Percentiles rank a stretch among this genome's conserved stretches.
These are phyloP conservation scores for Citrus unshiu DNA, from an alignment of 345 rosid genomes.

Conservation along the genomic window DNA sequence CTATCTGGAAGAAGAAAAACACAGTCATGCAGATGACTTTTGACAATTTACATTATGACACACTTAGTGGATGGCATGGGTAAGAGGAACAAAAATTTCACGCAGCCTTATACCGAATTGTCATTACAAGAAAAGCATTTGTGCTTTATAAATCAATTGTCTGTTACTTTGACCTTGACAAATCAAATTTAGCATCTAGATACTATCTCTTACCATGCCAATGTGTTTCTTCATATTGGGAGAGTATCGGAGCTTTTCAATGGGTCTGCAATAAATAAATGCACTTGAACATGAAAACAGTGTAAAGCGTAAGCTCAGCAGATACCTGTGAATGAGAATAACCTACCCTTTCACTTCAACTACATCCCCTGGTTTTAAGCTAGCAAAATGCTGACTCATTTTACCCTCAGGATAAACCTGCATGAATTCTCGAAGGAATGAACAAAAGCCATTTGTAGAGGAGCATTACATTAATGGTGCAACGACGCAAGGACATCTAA, in stretches of 20 bases:
- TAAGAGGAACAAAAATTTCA: not conserved
- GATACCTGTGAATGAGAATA: not conserved
- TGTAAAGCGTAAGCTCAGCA: not conserved
- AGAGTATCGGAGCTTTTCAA: slow-evolving; percentile 81
- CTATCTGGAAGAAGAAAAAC: slow-evolving; percentile 46
- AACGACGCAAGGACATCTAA: slow-evolving; percentile 7
- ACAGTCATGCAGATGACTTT: not conserved
- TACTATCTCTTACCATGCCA: slow-evolving; percentile 75
- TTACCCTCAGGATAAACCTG: slow-evolving; percentile 96
- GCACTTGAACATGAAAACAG: slow-evolving; percentile 1
- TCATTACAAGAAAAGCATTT: not conserved
- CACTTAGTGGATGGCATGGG: not conserved
- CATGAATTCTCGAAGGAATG: slow-evolving; percentile 12
- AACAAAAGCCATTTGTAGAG: not conserved
- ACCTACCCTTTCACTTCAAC: slow-evolving; percentile 90
- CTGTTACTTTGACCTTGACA: not conserved
- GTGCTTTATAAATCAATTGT: not conserved
- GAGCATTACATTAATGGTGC: not conserved
- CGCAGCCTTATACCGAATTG: not conserved
- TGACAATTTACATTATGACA: not conserved
- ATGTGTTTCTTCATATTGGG: slow-evolving; percentile 95
- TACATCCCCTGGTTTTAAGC: slow-evolving; percentile 85
- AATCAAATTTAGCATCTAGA: slow-evolving; percentile 11
- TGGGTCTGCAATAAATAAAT: slow-evolving; percentile 63
- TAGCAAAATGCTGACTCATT: slow-evolving; percentile 98